Evolutionary conservation across 2,329 filamentous ascomycete genomes (phyloP).

Genomic region (Diaporthe nobilis): DNA sequence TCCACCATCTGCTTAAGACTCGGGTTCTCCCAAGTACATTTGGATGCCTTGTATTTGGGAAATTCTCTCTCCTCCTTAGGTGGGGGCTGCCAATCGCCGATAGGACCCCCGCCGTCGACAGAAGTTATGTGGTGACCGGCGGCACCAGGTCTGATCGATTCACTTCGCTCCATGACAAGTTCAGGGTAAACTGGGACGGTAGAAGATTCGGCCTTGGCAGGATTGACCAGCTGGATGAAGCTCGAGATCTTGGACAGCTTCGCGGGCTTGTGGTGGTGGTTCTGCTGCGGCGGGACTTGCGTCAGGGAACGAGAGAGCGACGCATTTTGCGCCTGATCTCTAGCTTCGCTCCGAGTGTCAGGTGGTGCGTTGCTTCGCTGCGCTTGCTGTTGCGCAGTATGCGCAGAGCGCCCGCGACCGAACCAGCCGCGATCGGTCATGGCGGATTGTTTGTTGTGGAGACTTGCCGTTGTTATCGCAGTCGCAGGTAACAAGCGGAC

Average conservation of each 20-base stretch:
- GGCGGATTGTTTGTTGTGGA: neutral
- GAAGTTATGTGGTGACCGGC: conserved; percentile 1
- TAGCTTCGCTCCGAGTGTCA: neutral
- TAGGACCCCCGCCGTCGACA: conserved; percentile 17
- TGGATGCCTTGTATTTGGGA: conserved; percentile 21
- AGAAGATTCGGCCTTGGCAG: conserved; percentile 25
- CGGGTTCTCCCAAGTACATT: conserved; percentile 40
- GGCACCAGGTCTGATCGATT: conserved; percentile 21
- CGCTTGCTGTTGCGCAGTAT: conserved; percentile 22
- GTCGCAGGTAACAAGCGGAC: neutral
- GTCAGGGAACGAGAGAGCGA: conserved; percentile 32
- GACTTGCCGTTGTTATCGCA: neutral
- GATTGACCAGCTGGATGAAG: conserved; percentile 37
- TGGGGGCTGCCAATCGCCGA: conserved; percentile 4
- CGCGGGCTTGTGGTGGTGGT: conserved; percentile 19
- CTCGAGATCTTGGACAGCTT: conserved; percentile 39
- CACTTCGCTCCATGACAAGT: conserved; percentile 28
- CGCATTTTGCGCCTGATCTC: neutral
- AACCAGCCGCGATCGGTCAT: conserved; percentile 38
- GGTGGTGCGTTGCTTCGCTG: neutral
- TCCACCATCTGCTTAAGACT: conserved; percentile 42
- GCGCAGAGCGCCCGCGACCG: conserved; percentile 29
- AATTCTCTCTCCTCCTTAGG: neutral
- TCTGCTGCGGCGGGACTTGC: conserved; percentile 24
- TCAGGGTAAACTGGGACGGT: conserved; percentile 22